Percentiles rank a stretch among this genome's conserved stretches.
Conservation (phyloP, 495 filamentous ascomycete species). For the Penicillium salamii region DNA sequence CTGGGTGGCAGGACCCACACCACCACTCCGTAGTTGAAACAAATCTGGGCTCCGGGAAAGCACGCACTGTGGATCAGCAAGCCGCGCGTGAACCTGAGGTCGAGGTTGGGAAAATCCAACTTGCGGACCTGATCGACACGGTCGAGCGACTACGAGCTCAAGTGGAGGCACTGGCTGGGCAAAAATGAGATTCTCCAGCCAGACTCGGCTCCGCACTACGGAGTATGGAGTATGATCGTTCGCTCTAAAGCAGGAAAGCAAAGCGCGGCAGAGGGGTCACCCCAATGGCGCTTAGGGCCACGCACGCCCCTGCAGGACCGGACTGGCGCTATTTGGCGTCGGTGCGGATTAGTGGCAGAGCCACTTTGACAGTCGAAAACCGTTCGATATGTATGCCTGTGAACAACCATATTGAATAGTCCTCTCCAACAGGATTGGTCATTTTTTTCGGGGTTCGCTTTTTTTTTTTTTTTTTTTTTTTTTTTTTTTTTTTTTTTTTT, state of each 20-base stretch:
- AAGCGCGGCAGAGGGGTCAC: constrained; percentile 9
- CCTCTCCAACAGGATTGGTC: background rate
- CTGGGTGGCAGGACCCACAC: constrained; percentile 29
- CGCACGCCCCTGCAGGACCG: constrained; percentile 19
- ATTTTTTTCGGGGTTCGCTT: constrained; percentile 4
- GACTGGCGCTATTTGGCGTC: constrained; percentile 6
- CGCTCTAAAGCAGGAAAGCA: background rate
- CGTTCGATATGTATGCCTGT: constrained; percentile 11
- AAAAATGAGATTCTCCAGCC: background rate
- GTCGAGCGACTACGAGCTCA: constrained; percentile 40
- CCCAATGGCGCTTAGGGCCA: constrained; percentile 19
- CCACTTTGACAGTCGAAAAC: constrained; percentile 13
- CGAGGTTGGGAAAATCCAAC: constrained; percentile 19
- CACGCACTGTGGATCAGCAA: constrained; percentile 20
- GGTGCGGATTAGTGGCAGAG: constrained; percentile 8
- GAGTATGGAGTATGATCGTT: too few relatives aligned
- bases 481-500: background rate
- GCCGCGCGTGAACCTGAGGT: constrained; percentile 17
- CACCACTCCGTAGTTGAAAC: constrained; percentile 27
- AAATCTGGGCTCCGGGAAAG: constrained; percentile 19
- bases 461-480: background rate
- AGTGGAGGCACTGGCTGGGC: constrained; percentile 28
- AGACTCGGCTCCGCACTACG: background rate
- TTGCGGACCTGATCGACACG: constrained; percentile 36
- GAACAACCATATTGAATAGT: constrained; percentile 8